A percentile compares a stretch with the other conserved stretches of the same genome.
phyloP scores from a whole-genome alignment of 192 early-diverging fungal species.

The Glomus cerebriforme region DNA sequence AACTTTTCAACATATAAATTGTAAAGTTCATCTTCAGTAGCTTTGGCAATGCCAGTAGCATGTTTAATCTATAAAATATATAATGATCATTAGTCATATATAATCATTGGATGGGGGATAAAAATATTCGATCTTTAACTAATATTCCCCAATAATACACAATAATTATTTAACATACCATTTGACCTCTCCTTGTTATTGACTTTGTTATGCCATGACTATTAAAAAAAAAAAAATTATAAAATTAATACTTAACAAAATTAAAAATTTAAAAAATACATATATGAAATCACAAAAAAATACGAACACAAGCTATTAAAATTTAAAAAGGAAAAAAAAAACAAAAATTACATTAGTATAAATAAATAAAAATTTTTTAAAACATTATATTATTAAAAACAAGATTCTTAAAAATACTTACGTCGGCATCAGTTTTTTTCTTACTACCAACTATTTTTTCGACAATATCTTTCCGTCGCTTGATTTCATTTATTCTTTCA shows the following conservation, averaged over 20 bases:
- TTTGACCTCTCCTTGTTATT: slow-evolving; percentile 60
- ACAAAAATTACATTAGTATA: not conserved
- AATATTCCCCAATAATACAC: no score
- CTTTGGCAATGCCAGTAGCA: slow-evolving; percentile 60
- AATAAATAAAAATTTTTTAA: not conserved
- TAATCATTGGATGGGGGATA: no score
- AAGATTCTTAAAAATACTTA: slow-evolving; percentile 43
- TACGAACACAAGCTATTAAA: slow-evolving; percentile 19
- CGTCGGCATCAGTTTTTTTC: slow-evolving; percentile 66
- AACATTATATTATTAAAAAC: not conserved
- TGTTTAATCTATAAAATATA: slow-evolving; percentile 51
- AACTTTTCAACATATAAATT: slow-evolving; percentile 60
- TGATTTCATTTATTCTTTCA: slow-evolving; percentile 83
- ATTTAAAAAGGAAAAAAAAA: no score
- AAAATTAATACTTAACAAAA: not conserved
- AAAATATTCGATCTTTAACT: no score
- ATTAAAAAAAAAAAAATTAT: slow-evolving; percentile 22
- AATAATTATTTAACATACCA: slow-evolving; percentile 12
- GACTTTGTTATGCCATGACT: slow-evolving; percentile 80
- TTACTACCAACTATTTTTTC: slow-evolving; percentile 81
- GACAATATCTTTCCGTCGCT: slow-evolving; percentile 83
- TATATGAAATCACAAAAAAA: not conserved
- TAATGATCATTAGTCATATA: not conserved
- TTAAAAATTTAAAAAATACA: not conserved
- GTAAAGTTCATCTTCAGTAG: slow-evolving; percentile 60